These are phyloP conservation scores for Xeromyces bisporus DNA, from an alignment of 495 filamentous ascomycete species.

Conservation along the genomic window DNA sequence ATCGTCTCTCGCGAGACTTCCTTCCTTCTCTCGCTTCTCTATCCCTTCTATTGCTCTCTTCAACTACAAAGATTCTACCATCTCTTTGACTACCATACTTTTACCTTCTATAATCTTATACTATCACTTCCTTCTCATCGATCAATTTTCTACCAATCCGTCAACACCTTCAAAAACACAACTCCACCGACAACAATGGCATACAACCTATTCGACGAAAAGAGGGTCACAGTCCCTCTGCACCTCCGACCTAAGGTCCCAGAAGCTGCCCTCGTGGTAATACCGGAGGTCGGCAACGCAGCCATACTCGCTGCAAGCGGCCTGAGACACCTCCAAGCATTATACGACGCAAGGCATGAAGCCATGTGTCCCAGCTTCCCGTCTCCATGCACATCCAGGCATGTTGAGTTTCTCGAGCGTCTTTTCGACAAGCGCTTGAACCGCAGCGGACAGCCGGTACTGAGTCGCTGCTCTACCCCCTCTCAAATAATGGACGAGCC, in stretches of 20 bases:
- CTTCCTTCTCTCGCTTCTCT: neutral
- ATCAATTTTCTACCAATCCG: no score
- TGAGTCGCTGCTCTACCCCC: conserved; percentile 6
- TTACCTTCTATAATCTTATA: no score
- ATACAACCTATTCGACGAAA: neutral
- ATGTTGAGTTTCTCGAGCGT: conserved; percentile 8
- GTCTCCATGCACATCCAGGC: no score
- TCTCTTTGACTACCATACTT: neutral
- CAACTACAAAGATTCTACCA: neutral
- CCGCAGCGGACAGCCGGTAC: conserved; percentile 9
- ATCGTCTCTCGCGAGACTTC: neutral
- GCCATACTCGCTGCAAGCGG: conserved; percentile 2
- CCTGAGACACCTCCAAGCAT: conserved; percentile 4
- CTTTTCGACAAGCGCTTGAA: no score
- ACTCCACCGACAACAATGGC: no score
- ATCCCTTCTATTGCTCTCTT: neutral
- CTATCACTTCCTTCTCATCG: no score
- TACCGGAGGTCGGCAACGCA: neutral
- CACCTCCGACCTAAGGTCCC: neutral
- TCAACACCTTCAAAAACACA: no score
- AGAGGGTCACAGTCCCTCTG: neutral
- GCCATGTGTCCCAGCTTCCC: conserved; percentile 6
- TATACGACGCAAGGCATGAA: conserved; percentile 6
- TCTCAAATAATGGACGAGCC: conserved; percentile 10
- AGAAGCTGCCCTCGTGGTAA: neutral